Base-by-base conservation (phyloP, 1,139 yeast species). In the Yamadazyma diospyri region DNA sequence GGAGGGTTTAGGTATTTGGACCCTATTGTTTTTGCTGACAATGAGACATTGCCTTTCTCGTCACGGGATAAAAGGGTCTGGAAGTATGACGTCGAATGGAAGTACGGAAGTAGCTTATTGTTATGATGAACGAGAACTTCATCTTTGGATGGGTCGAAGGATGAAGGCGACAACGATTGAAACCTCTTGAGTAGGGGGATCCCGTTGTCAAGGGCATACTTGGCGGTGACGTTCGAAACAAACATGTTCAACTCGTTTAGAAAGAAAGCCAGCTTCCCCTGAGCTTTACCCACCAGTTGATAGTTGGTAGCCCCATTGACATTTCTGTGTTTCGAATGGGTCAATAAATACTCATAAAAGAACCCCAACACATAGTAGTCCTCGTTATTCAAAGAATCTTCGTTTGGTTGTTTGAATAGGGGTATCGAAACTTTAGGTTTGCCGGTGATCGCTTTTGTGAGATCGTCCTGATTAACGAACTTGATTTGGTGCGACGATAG, bases 41-140 rank as follows among this genome's bases (percentile, higher is more conserved):
- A 31, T 0, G 73, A 64, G 1, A 67, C 59, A 38, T 47, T 48
- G 2, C 73, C 72, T 6, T 49, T 24, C 1, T 50, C 40, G 42
- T 67, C 71, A 36, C 68, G 47, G 0, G 70, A 58, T 18, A 64
- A 34, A 4, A 67, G 46, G 0, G 70, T 57, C 33, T 67, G 72
- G 33, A 47, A 51, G 39, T 55, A 69, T 1, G 62, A 48, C 12
- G 40, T 47, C 9, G 70, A 64, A 28, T 57, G 55, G 35, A 47
- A 68, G 15, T 57, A 47, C 1, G 73, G 72, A 4, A 67, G 43
- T 25, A 69, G 46, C 15, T 51, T 14, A 40, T 68, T 68, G 29
- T 66, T 51, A 42, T 69, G 73, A 2, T 55, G 43, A 6, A 69
- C 53, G n/a, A 56, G 37, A 2, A 59, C 68, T 19, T 50, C 53